Percentiles rank a stretch among this genome's conserved stretches.
Conservation (phyloP, 208 protist species). For the Leishmania amazonensis region DNA sequence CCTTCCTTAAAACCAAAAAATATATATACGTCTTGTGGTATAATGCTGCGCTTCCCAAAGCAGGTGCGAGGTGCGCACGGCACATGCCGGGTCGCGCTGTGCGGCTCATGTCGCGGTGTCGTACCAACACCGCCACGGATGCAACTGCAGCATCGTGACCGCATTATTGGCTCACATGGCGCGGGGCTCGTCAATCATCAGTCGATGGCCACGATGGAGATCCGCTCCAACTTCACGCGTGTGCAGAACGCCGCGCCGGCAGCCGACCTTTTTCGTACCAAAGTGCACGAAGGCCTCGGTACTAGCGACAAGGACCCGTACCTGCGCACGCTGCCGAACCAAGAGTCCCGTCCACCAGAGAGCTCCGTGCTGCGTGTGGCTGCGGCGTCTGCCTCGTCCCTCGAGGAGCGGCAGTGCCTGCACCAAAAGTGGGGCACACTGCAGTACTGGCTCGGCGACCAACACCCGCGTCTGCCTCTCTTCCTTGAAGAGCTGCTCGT, state of each 20-base stretch:
- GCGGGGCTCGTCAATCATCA: slow-evolving; percentile 67
- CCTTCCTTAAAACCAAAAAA: too few species aligned
- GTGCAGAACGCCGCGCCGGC: slow-evolving; percentile 51
- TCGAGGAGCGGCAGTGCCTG: slow-evolving; percentile 53
- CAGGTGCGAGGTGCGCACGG: background rate
- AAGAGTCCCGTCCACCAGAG: slow-evolving; percentile 53
- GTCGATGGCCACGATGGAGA: slow-evolving; percentile 41
- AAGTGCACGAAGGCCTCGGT: slow-evolving; percentile 79
- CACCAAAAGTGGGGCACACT: slow-evolving; percentile 51
- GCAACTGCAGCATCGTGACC: slow-evolving; percentile 64
- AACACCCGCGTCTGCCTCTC: slow-evolving; percentile 56
- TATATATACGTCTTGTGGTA: background rate
- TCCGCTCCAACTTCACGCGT: slow-evolving; percentile 25
- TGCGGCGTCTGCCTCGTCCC: slow-evolving; percentile 39
- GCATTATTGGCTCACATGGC: slow-evolving; percentile 62
- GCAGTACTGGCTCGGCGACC: slow-evolving; percentile 75
- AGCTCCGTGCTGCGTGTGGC: slow-evolving; percentile 50
- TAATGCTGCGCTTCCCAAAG: slow-evolving; percentile 9
- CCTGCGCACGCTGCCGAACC: slow-evolving; percentile 74
- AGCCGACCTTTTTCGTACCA: slow-evolving; percentile 76
- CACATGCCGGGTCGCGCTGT: slow-evolving; percentile 2
- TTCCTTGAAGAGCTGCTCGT: slow-evolving; percentile 60
- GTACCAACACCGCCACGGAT: slow-evolving; percentile 6
- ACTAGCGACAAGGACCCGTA: slow-evolving; percentile 79
- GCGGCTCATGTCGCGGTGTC: slow-evolving; percentile 8